These are phyloP conservation scores for Monilinia laxa DNA, from an alignment of 2,329 filamentous ascomycete species.

Conservation along the genomic window DNA sequence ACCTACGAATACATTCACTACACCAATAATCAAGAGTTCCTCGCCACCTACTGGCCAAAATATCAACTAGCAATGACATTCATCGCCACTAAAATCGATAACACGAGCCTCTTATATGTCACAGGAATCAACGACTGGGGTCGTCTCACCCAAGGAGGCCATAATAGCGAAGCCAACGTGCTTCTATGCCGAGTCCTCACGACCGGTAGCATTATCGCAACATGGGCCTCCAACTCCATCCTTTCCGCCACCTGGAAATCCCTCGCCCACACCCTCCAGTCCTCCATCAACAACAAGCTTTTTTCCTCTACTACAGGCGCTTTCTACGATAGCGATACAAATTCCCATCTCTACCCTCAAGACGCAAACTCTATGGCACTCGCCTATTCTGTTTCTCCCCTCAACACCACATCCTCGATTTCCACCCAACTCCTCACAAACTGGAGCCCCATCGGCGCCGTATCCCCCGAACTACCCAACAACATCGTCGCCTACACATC, in stretches of 20 bases:
- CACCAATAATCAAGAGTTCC: not conserved
- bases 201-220: slow-evolving; percentile 48
- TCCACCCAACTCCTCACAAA: slow-evolving; percentile 34
- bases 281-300: slow-evolving; percentile 29
- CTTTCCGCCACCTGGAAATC: slow-evolving; percentile 27
- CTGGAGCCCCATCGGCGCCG: slow-evolving; percentile 56
- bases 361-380: slow-evolving; percentile 59
- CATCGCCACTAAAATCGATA: slow-evolving; percentile 36
- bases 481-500: slow-evolving; percentile 60
- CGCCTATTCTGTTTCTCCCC: slow-evolving; percentile 34
- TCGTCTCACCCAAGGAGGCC: slow-evolving; percentile 34
- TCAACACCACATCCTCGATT: slow-evolving; percentile 43
- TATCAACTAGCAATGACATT: not conserved
- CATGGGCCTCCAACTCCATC: slow-evolving; percentile 41
- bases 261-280: slow-evolving; percentile 30
- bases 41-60: not conserved
- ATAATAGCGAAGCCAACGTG: slow-evolving; percentile 39
- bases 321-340: slow-evolving; percentile 45
- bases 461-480: slow-evolving; percentile 54
- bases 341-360: slow-evolving; percentile 56
- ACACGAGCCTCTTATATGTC: slow-evolving; percentile 39
- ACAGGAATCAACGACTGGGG: slow-evolving; percentile 38
- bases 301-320: slow-evolving; percentile 26
- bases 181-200: slow-evolving; percentile 48
- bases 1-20: not conserved